A percentile compares a stretch with the other conserved stretches of the same genome.
These are phyloP conservation scores for Aspergillus hancockii DNA, from an alignment of 495 filamentous ascomycete genomes.

Conservation along the genomic window DNA sequence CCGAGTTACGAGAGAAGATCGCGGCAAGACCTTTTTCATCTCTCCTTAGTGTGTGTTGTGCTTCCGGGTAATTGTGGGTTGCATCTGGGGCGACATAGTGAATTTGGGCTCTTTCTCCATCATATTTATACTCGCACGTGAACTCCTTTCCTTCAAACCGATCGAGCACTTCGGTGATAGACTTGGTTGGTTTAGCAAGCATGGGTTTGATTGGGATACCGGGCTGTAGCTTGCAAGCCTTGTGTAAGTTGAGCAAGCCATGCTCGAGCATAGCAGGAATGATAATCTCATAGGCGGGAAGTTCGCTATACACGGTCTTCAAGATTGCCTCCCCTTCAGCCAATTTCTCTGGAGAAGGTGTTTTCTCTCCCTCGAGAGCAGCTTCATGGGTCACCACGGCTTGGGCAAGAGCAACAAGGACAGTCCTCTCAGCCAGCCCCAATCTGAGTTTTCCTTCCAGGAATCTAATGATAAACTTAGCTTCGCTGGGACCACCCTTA, in stretches of 20 bases:
- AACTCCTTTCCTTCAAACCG: slow-evolving; percentile 94
- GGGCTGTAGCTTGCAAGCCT: slow-evolving; percentile 89
- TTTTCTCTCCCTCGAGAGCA: slow-evolving; percentile 61
- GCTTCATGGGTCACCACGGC: slow-evolving; percentile 83
- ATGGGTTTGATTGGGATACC: slow-evolving; percentile 97
- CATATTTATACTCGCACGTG: slow-evolving; percentile 99
- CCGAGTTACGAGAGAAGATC: slow-evolving; percentile 95
- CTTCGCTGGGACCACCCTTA: slow-evolving; percentile 91
- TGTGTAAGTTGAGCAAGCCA: slow-evolving; percentile 76
- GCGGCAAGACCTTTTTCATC: slow-evolving; percentile 71
- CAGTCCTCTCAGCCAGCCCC: slow-evolving; percentile 88
- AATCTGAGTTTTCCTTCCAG: slow-evolving; percentile 91
- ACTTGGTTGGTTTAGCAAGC: slow-evolving; percentile 97
- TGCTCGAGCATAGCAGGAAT: slow-evolving; percentile 84
- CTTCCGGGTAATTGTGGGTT: slow-evolving; percentile 60
- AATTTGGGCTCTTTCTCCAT: slow-evolving; percentile 95
- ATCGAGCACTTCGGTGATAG: slow-evolving; percentile 97
- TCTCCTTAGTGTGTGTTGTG: slow-evolving; percentile 39
- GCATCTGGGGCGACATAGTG: slow-evolving; percentile 91
- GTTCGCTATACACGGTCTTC: slow-evolving; percentile 90
- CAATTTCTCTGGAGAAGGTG: slow-evolving; percentile 71
- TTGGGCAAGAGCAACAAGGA: slow-evolving; percentile 84
- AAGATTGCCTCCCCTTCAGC: slow-evolving; percentile 80
- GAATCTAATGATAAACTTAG: slow-evolving; percentile 90
- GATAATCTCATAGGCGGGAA: slow-evolving; percentile 94